Base-by-base conservation (phyloP, 441 rosid genomes). In the Syzygium syzygioides region DNA sequence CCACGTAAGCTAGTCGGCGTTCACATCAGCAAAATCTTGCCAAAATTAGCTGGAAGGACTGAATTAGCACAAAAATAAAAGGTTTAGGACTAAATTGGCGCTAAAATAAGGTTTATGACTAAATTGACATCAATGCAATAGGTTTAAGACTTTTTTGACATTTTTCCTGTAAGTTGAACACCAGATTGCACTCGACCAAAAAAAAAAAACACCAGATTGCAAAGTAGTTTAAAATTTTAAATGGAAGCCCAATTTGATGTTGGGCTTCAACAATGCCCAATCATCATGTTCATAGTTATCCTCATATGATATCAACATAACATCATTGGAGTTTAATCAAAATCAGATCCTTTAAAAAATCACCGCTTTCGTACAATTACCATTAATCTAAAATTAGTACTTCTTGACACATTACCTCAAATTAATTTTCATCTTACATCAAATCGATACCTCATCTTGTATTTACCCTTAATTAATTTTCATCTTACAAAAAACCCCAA, bases 381-480 rank as follows among this genome's bases (percentile, higher is more conserved):
- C 64, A 26, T 26, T 26, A 62, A 62, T 30, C 37, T n/a, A 9
- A 62, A n/a, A 62, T 62, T 14, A 9, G 10, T 3, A n/a, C 71
- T 62, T 15, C 1, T 0, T n/a, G 71, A 30, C 37, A 62, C 37
- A 62, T 62, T n/a, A 62, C n/a, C 34, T n/a, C 37, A n/a, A 62
- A 30, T 62, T 62, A 62, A 7, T 15, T 62, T n/a, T 62, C 5
- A 14, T 62, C 0, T n/a, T 0, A 62, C 4, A 62, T 62, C 5
- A 62, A 62, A 30, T 0, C 0, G 0, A 62, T 62, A 15, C 11
- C 9, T 60, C n/a, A 13, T 62, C 37, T 7, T 1, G 3, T 0
- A 62, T 60, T 60, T 60, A 3, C 18, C 34, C 14, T 6, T 28
- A 60, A 30, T 28, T 28, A 60, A 28, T 28, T 60, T 12, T 28